Evolutionary conservation across 2,329 filamentous ascomycete species (phyloP), one percentile per base, ranked within the genome.

Genomic region (Colletotrichum liaoningense): DNA sequence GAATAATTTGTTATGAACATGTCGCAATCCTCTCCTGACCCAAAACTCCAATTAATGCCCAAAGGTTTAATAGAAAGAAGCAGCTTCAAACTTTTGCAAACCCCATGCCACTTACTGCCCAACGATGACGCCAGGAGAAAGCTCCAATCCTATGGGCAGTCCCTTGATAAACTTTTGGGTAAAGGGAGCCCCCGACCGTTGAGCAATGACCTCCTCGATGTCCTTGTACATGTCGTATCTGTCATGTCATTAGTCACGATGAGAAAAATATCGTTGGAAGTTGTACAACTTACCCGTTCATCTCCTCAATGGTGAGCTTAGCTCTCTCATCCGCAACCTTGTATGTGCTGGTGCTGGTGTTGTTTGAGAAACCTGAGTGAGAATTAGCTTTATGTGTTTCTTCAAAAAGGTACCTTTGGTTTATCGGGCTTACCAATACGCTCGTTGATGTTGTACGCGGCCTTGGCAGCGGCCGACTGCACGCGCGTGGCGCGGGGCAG

Each of bases 241-340:
- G 67, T 38, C 28, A 56, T 62, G 33, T 12, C 7, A 49, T 59
- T 11, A 38, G 54, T n/a, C 7, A 42, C 28, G 0, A 3, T 7
- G 4, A 33, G 26, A 5, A 69, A 7, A n/a, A 64, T 14, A 6
- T 4, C 0, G 26, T 4, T 16, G 0, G n/a, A 30, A 2, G 14
- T 9, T n/a, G 22, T 14, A 12, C 35, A 1, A 85, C 87, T 83
- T 83, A 90, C 84, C 85, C 84, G 73, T 93, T 93, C 90, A 93
- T 93, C 79, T 93, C 91, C 75, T 92, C 90, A 63, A 93, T 92
- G 0, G 91, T 93, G 38, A 93, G 78, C 74, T 91, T 91, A 59
- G 89, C 86, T 75, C 84, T 88, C 76, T 90, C 86, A 64, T 92
- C 88, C 74, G 89, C 87, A 0, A 93, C 91, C 77, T 89, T 90